Base-by-base conservation (phyloP, 768 basidiomycete species). In the Amanita molliuscula region DNA sequence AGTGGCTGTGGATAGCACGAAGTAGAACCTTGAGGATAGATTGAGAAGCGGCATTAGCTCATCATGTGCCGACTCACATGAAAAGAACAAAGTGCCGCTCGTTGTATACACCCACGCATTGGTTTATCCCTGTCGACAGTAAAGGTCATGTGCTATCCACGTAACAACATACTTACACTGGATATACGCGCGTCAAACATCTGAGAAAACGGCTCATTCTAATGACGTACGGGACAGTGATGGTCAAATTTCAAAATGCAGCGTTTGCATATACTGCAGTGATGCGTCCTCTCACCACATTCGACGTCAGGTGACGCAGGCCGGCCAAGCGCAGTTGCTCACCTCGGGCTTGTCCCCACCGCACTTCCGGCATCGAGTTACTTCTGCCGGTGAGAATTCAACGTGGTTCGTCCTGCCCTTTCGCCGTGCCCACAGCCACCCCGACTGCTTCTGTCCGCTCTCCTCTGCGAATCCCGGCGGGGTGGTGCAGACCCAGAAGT, bases 61-160 rank as follows among this genome's bases (percentile, higher is more conserved):
- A 10, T 35, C 15, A 16, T 9, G 5, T 15, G 35, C 6, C 15
- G 6, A 67, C 83, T 49, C 54, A 89, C 90, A 98, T 85, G 75
- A 98, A 99, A 42, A 98, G 69, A 34, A 95, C 76, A 58, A 99
- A 99, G 67, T 97, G 92, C 0, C 95, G 82, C 61, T 97, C 94
- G 58, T 98, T 99, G 62, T 95, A 75, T 6, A 98, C 64, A 9
- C 95, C 95, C 38, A 99, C 95, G 61, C 95, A 98, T 78, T 92
- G 90, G 64, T 97, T 97, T 44, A 97, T 81, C 93, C 93, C 90
- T 93, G 60, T 6, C 43, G 43, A 29, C 48, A 35, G 15, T 21
- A 8, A 38, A 26, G 49, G 31, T 47, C 16, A 51, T 42, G 16
- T 38, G 10, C 44, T 13, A 36, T 18, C 23, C 13, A 18, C 23